phyloP scores from a whole-genome alignment of 371 early-diverging fungal genomes.

The Syncephalastrum contaminatum region DNA sequence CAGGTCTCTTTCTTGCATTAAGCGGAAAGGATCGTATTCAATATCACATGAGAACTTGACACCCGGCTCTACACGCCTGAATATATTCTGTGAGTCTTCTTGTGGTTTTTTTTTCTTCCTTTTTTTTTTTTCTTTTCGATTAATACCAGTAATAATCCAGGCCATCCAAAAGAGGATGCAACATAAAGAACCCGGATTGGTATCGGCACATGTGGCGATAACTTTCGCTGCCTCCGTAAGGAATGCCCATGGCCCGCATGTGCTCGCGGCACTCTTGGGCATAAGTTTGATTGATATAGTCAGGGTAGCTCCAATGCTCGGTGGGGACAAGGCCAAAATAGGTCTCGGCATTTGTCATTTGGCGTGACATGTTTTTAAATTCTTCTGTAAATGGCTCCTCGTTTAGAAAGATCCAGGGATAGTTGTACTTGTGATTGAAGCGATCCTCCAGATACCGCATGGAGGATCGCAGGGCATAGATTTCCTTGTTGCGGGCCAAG shows the following conservation, averaged over 20 bases:
- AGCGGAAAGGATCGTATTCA: slow-evolving; percentile 87
- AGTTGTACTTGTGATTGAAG: slow-evolving; percentile 81
- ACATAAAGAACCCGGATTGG: slow-evolving; percentile 75
- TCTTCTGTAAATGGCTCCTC: slow-evolving; percentile 80
- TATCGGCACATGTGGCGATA: slow-evolving; percentile 96
- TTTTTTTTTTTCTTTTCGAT: neutral
- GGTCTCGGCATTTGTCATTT: slow-evolving; percentile 55
- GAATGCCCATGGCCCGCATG: slow-evolving; percentile 65
- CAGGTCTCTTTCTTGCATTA: slow-evolving; percentile 76
- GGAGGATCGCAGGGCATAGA: slow-evolving; percentile 62
- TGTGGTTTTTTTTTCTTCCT: neutral
- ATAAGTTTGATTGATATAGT: slow-evolving; percentile 72
- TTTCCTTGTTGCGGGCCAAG: slow-evolving; percentile 75
- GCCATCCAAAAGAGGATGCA: slow-evolving; percentile 64
- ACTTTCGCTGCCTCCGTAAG: slow-evolving; percentile 83
- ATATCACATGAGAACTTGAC: slow-evolving; percentile 87
- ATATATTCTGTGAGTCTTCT: slow-evolving; percentile 43
- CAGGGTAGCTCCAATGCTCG: slow-evolving; percentile 84
- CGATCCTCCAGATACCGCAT: slow-evolving; percentile 79
- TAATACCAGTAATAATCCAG: slow-evolving; percentile 96
- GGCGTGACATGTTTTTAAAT: slow-evolving; percentile 63
- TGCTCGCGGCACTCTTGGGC: slow-evolving; percentile 55
- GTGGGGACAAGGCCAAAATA: slow-evolving; percentile 43
- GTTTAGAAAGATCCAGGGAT: slow-evolving; percentile 89
- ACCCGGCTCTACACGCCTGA: slow-evolving; percentile 96